A percentile compares a stretch with the other conserved stretches of the same genome.
Evolutionary conservation across 2,329 filamentous ascomycete genomes (phyloP).

Genomic region (Epichloe typhina): DNA sequence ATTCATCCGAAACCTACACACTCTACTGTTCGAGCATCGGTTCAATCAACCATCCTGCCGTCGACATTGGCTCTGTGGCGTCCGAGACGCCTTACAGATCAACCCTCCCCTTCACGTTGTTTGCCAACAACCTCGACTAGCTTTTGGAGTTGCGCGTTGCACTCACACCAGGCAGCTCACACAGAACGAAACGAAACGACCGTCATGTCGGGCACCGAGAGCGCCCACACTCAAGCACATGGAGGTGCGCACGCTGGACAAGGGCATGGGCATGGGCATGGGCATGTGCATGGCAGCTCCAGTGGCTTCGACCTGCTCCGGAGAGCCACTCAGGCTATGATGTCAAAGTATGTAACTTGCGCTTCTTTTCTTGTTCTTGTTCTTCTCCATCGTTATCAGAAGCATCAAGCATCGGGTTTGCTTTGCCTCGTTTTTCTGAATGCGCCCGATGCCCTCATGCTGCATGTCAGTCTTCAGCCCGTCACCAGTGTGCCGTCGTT

Average conservation of each 20-base stretch:
- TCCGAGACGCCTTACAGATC: not conserved
- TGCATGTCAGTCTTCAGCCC: not conserved
- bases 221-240: constrained; percentile 11
- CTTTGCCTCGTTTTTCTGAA: too few relatives aligned
- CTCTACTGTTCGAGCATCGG: not conserved
- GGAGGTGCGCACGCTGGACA: constrained; percentile 10
- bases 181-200: not conserved
- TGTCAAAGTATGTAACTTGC: constrained; percentile 42
- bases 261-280: not conserved
- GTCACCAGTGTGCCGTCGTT: not conserved
- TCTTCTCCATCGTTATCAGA: not conserved
- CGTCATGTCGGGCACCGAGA: constrained; percentile 38
- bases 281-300: constrained; percentile 13
- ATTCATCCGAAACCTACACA: not conserved
- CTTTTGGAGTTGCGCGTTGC: not conserved
- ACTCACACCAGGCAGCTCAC: not conserved
- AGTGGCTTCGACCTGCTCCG: constrained; percentile 44
- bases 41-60: not conserved
- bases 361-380: not conserved
- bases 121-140: not conserved
- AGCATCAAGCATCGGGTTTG: not conserved
- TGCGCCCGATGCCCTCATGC: not conserved
- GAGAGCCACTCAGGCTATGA: constrained; percentile 49
- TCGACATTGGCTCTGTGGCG: not conserved
- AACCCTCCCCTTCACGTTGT: not conserved